Evolutionary conservation across 2,329 filamentous ascomycete species (phyloP).

Genomic region (Hypomyces rosellus): DNA sequence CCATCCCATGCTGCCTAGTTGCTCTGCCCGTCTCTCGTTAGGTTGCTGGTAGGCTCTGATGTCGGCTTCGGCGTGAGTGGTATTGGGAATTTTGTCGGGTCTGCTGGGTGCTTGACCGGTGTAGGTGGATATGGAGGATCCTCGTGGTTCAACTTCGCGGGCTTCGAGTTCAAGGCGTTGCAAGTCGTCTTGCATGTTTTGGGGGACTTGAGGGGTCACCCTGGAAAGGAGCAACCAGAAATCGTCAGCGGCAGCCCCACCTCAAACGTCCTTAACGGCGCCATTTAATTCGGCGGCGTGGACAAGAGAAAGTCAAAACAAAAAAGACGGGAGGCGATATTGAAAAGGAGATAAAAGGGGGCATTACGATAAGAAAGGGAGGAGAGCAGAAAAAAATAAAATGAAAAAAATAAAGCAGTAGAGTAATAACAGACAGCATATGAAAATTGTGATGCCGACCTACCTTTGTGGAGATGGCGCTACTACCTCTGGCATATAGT

Average conservation of each 20-base stretch:
- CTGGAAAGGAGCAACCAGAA: conserved; percentile 42
- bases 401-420: conserved; percentile 9
- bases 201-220: conserved; percentile 90
- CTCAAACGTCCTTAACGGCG: conserved; percentile 9
- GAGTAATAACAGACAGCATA: conserved; percentile 8
- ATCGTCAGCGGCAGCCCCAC: conserved; percentile 32
- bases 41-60: conserved; percentile 5
- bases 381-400: not conserved
- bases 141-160: conserved; percentile 37
- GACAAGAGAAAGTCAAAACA: not conserved
- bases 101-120: conserved; percentile 18
- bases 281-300: conserved; percentile 3
- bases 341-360: conserved; percentile 4
- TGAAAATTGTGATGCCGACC: conserved; percentile 20
- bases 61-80: not conserved
- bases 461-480: conserved; percentile 54
- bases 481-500: conserved; percentile 55
- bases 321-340: not conserved
- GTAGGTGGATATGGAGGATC: conserved; percentile 24
- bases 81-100: conserved; percentile 1
- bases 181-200: conserved; percentile 93
- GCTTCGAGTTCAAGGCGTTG: conserved; percentile 84
- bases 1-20: conserved; percentile 39
- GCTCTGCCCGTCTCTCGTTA: not conserved
- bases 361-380: not conserved